A percentile compares a stretch with the other conserved stretches of the same genome.
Conservation (phyloP, 192 early-diverging fungal species). For the Mortierella claussenii region DNA sequence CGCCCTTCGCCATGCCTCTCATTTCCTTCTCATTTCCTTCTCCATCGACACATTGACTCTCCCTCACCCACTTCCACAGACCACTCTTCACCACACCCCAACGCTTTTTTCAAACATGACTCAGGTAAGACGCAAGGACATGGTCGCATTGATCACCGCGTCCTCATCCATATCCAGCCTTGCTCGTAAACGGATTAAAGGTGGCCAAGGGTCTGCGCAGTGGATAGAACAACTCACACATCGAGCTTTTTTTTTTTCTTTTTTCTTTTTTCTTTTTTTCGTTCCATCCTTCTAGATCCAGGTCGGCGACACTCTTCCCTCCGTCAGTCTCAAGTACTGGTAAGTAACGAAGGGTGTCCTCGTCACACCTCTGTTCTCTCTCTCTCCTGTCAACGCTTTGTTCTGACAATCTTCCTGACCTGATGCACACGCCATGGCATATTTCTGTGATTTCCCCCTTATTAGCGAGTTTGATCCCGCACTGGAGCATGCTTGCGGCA, state of each 20-base stretch:
- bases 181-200: no score
- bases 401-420: neutral
- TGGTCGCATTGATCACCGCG: neutral
- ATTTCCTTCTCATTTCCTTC: neutral
- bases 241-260: no score
- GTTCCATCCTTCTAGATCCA: constrained; percentile 32
- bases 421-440: no score
- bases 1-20: neutral
- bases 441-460: no score
- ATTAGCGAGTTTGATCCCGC: no score
- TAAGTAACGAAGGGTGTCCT: constrained; percentile 1
- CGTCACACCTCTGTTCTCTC: neutral
- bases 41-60: no score
- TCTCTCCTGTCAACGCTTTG: neutral
- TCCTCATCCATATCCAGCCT: neutral
- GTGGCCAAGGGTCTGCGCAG: no score
- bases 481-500: constrained; percentile 36
- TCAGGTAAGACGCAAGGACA: constrained; percentile 28
- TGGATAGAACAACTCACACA: no score
- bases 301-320: constrained; percentile 47
- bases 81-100: neutral
- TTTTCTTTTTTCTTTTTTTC: neutral
- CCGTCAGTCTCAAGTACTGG: constrained; percentile 47
- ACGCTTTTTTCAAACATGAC: constrained; percentile 24
- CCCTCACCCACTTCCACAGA: neutral